These are phyloP conservation scores for Trichosporon sp. DNA, from an alignment of 1,284 basidiomycete species.

Conservation along the genomic window DNA sequence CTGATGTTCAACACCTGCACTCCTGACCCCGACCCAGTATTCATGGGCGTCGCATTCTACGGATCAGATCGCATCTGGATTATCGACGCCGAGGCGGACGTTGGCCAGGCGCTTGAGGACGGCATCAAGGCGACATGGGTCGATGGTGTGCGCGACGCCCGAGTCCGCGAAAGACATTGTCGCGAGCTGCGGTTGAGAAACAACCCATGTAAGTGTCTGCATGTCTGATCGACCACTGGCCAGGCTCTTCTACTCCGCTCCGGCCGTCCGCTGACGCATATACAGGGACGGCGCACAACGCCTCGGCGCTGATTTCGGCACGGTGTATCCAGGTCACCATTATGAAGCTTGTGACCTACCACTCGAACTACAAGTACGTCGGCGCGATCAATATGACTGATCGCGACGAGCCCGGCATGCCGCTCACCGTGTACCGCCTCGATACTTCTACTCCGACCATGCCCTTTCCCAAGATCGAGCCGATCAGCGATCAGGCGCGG, in stretches of 20 bases:
- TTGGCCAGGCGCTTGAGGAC: slow-evolving; percentile 50
- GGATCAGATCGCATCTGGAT: slow-evolving; percentile 52
- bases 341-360: slow-evolving; percentile 46
- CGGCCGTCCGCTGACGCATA: background rate
- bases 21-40: slow-evolving; percentile 52
- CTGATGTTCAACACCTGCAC: slow-evolving; percentile 44
- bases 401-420: slow-evolving; percentile 51
- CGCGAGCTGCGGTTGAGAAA: slow-evolving; percentile 50
- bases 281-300: slow-evolving; percentile 34
- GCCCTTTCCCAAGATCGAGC: slow-evolving; percentile 8
- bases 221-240: background rate
- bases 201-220: slow-evolving; percentile 45
- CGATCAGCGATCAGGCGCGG: slow-evolving; percentile 3
- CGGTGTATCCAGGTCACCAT: slow-evolving; percentile 51
- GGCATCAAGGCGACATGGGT: slow-evolving; percentile 51
- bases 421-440: slow-evolving; percentile 47
- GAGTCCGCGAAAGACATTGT: slow-evolving; percentile 50
- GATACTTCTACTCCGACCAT: background rate
- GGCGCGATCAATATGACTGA: slow-evolving; percentile 50
- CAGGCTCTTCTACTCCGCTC: background rate
- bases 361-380: slow-evolving; percentile 44
- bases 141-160: slow-evolving; percentile 49
- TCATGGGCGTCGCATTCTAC: slow-evolving; percentile 52
- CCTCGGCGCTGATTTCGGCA: slow-evolving; percentile 47
- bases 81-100: slow-evolving; percentile 53